Conservation (phyloP, 495 filamentous ascomycete species). For the Penicillium angulare region DNA sequence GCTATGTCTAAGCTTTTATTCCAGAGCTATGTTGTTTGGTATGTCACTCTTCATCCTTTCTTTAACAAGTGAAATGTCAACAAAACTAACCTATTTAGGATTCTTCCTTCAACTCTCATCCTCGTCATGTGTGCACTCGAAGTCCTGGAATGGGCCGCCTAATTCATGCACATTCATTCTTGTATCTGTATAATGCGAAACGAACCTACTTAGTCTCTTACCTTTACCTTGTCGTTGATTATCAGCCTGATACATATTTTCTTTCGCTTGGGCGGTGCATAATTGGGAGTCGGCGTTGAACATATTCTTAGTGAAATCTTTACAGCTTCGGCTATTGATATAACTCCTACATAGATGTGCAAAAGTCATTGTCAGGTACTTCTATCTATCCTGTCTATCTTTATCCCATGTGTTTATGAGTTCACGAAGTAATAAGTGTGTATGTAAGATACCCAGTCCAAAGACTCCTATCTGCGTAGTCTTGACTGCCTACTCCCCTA, state of each 20-base stretch:
- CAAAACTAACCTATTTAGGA: constrained; percentile 54
- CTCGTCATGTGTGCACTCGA: constrained; percentile 91
- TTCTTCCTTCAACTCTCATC: constrained; percentile 87
- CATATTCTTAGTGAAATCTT: too few relatives aligned
- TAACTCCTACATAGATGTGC: too few relatives aligned
- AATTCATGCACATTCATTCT: constrained; percentile 5
- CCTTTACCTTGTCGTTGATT: not conserved
- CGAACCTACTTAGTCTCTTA: not conserved
- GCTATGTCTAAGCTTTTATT: constrained; percentile 92
- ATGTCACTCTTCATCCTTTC: constrained; percentile 30
- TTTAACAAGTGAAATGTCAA: not conserved
- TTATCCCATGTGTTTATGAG: too few relatives aligned
- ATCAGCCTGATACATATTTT: not conserved
- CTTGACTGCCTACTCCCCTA: too few relatives aligned
- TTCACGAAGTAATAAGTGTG: too few relatives aligned
- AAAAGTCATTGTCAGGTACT: too few relatives aligned
- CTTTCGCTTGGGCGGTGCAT: not conserved
- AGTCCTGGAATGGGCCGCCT: constrained; percentile 84
- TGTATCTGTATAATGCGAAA: not conserved
- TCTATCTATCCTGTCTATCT: too few relatives aligned
- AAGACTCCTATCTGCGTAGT: too few relatives aligned
- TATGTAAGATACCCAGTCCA: too few relatives aligned
- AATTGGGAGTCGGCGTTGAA: too few relatives aligned
- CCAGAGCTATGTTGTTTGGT: constrained; percentile 97
- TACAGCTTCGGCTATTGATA: too few relatives aligned